Base-by-base conservation (phyloP, 2,329 filamentous ascomycete genomes). In the Sordariomycetes sp. region DNA sequence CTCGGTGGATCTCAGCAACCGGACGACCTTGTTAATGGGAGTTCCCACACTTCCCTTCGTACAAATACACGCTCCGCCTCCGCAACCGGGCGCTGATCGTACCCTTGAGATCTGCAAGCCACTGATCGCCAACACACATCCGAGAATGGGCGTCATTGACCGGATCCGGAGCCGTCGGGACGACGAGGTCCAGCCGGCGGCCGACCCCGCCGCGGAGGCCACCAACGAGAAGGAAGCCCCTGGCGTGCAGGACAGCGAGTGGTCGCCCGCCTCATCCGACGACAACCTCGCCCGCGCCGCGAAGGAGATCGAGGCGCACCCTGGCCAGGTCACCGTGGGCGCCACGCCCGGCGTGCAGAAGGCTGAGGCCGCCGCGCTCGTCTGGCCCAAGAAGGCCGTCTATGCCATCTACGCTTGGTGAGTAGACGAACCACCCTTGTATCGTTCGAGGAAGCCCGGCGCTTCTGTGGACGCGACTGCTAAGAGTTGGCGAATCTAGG, bases 321-420 rank as follows among this genome's bases (percentile, higher is more conserved):
- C 64, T 28, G 65, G 72, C 61, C 60, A 66, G 25, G 22, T 53
- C 51, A 53, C 51, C 3, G 22, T 28, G 51, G 51, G 51, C 25
- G 51, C 51, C 22, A 53, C n/a, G 18, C n/a, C 32, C n/a, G 71
- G 74, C 58, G 71, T 75, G 37, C 67, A 69, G 57, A 65, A 70
- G 40, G 70, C 75, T 43, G 69, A 77, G 60, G 72, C 72, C 34
- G 68, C 70, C 40, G 72, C 74, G 4, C 63, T 65, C 12, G 68
- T 71, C 18, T 77, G 72, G 72, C 71, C 71, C 1, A 71, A 64
- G 48, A 63, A 65, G 2, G 66, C 71, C 20, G 66, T 79, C 12
- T 65, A 72, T 7, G 54, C 65, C 24, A 72, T 71, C 24, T 78
- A 76, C 60, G 59, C 63, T 24, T 62, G 72, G 58, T 55, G 32